Evolutionary conservation across 108 stramenopile genomes (phyloP).

Genomic region (Skeletonema tropicum): DNA sequence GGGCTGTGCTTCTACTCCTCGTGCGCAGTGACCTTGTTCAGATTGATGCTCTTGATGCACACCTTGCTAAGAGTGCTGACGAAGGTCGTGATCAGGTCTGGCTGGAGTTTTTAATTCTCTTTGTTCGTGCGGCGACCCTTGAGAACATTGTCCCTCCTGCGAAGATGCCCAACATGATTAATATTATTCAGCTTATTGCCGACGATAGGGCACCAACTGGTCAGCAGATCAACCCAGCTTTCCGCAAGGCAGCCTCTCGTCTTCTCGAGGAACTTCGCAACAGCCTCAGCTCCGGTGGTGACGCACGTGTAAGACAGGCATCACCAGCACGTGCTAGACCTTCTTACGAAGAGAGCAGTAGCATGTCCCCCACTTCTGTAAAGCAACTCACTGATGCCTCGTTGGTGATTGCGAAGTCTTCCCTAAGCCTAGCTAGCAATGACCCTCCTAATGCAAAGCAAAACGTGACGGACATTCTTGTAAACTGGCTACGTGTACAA

Average conservation of each 20-base stretch:
- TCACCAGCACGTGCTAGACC: conserved; percentile 13
- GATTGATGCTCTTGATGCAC: conserved; percentile 82
- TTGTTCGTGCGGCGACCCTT: conserved; percentile 85
- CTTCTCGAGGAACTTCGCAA: conserved; percentile 82
- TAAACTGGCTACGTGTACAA: conserved; percentile 95
- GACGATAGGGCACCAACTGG: conserved; percentile 76
- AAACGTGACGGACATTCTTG: conserved; percentile 90
- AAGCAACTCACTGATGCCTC: conserved; percentile 60
- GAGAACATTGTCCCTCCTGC: conserved; percentile 76
- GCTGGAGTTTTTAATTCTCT: conserved; percentile 91
- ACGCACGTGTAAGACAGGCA: conserved; percentile 21
- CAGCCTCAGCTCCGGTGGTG: conserved; percentile 25
- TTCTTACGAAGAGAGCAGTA: conserved; percentile 66
- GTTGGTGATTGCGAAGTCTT: conserved; percentile 71
- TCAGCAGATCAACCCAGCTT: conserved; percentile 65
- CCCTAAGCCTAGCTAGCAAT: conserved; percentile 57
- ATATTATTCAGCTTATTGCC: conserved; percentile 82
- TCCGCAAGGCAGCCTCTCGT: conserved; percentile 78
- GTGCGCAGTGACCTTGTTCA: conserved; percentile 82
- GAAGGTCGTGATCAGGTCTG: conserved; percentile 84
- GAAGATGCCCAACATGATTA: conserved; percentile 86
- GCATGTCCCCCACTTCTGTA: conserved; percentile 68
- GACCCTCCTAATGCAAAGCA: conserved; percentile 84
- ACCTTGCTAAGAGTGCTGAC: conserved; percentile 84
- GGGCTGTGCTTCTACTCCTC: conserved; percentile 88